Evolutionary conservation across 495 filamentous ascomycete species (phyloP).

Genomic region (Umbilicaria muhlenbergii): DNA sequence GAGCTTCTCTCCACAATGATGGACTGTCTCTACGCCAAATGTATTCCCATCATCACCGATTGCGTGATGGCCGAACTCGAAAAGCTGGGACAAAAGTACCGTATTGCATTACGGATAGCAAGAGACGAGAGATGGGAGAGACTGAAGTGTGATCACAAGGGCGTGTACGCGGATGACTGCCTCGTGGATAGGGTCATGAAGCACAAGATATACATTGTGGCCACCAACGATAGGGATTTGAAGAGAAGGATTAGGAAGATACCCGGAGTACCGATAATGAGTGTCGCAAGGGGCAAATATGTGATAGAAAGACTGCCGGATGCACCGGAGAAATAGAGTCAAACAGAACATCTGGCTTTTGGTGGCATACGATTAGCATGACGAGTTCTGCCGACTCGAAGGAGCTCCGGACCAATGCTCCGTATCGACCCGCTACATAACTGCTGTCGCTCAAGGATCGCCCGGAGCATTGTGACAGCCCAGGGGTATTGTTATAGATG

Average conservation of each 20-base stretch:
- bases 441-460: no score
- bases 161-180: constrained; percentile 90
- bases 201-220: constrained; percentile 50
- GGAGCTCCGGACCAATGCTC: no score
- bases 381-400: no score
- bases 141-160: constrained; percentile 73
- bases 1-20: constrained; percentile 67
- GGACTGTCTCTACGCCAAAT: constrained; percentile 38
- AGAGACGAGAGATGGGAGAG: constrained; percentile 81
- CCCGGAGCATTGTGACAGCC: no score
- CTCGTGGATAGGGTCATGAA: constrained; percentile 73
- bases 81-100: constrained; percentile 78
- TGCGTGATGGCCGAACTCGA: constrained; percentile 62
- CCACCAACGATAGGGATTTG: constrained; percentile 26
- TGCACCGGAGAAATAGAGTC: constrained; percentile 41
- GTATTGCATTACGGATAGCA: constrained; percentile 80
- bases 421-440: no score
- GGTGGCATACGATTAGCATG: no score
- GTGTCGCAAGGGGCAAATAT: constrained; percentile 71
- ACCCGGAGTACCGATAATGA: constrained; percentile 51
- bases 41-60: constrained; percentile 34
- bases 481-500: no score
- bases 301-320: constrained; percentile 83
- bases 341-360: no score
- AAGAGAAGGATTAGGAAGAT: constrained; percentile 74